phyloP scores from a whole-genome alignment of 495 filamentous ascomycete genomes.

The Parathielavia hyrcaniae region DNA sequence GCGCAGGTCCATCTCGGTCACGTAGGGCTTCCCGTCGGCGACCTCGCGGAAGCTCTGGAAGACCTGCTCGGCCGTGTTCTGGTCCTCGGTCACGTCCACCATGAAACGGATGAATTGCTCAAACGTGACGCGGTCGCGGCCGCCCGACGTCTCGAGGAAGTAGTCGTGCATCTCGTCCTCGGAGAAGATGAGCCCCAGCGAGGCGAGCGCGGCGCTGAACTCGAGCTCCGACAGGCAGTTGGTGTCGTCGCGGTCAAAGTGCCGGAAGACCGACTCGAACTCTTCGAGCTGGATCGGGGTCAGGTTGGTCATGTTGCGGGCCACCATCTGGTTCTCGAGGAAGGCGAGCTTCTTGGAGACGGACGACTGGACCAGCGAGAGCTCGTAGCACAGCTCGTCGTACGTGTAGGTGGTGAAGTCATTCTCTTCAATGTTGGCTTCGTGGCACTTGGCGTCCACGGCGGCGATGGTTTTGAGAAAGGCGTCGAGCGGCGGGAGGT shows the following conservation, averaged over 20 bases:
- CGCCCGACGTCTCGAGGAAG: conserved; percentile 72
- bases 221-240: conserved; percentile 92
- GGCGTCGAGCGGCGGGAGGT: conserved; percentile 76
- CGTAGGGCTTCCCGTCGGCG: conserved; percentile 96
- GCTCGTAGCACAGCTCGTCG: conserved; percentile 90
- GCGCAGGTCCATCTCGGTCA: conserved; percentile 92
- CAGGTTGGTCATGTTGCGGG: conserved; percentile 96
- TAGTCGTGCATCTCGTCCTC: conserved; percentile 95
- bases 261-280: conserved; percentile 94
- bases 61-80: conserved; percentile 96
- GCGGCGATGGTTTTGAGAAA: conserved; percentile 78
- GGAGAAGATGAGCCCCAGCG: conserved; percentile 86
- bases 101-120: conserved; percentile 99
- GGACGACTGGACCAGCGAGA: conserved; percentile 79
- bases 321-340: conserved; percentile 93
- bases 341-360: conserved; percentile 94
- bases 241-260: conserved; percentile 89
- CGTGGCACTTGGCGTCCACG: conserved; percentile 79
- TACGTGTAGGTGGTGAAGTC: conserved; percentile 97
- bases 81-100: conserved; percentile 97
- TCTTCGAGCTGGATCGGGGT: conserved; percentile 97
- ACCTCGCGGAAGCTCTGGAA: conserved; percentile 96
- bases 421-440: conserved; percentile 98
- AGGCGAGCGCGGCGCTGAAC: conserved; percentile 89
- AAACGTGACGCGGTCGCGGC: conserved; percentile 74